Evolutionary conservation across 352 stramenopile species (phyloP), one percentile per base, ranked within the genome.

Genomic region (Thalassiosira sp.): DNA sequence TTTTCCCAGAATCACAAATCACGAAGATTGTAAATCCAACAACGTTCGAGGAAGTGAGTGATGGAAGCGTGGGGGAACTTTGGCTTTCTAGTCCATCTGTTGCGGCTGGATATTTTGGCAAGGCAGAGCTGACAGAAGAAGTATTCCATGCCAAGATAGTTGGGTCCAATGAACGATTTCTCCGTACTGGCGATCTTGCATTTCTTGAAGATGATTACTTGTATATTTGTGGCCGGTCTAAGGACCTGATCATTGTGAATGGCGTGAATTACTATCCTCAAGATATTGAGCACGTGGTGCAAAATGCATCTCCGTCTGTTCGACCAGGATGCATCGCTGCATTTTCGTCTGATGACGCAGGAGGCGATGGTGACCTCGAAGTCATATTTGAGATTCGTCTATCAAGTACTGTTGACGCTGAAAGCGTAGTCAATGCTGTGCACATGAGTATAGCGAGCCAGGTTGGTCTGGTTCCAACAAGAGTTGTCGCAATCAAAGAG

Each of bases 221-320:
- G 10, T 98, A 97, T 80, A 96, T 98, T 6, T 97, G 94, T 78
- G 96, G 96, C 0, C 90, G 96, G 13, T 90, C 96, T 61, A 98
- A 98, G 79, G 96, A 98, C 59, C 68, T 98, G n/a, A 94, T 98
- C 43, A 98, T 98, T 76, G 92, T 98, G 49, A 88, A 94, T n/a
- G 96, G 96, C 5, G 84, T 94, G 0, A 98, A 98, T 81, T 93
- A 98, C 80, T 98, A 98, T 70, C 96, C 96, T 1, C 94, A 98
- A 76, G 96, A 98, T 61, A 88, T 98, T 15, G 96, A 98, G 64
- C 93, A 89, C 2, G 91, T 89, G 2, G 93, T 96, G 72, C 45
- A 86, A 46, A 43, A 59, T 15, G 67, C 62, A n/a, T 77, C 69
- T 11, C 18, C 33, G 48, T 3, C 24, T 24, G 59, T 78, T 18